Conservation (phyloP, 2,329 filamentous ascomycete genomes). For the Penicillium sumatraense region DNA sequence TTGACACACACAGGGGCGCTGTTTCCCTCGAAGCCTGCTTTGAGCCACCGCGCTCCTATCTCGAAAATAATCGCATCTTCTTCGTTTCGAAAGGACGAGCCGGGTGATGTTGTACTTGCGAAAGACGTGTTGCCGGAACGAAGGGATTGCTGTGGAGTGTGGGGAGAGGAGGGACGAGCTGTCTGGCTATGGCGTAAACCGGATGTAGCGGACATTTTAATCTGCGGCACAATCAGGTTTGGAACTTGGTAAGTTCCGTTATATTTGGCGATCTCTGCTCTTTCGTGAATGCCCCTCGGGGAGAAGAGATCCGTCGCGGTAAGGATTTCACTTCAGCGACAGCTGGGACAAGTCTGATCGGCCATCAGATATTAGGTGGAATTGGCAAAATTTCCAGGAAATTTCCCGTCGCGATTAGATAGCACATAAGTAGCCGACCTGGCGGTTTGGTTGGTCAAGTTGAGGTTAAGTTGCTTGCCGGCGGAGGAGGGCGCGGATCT, state of each 20-base stretch:
- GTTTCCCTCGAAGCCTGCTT: conserved; percentile 86
- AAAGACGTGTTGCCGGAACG: conserved; percentile 57
- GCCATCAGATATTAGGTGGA: conserved; percentile 18
- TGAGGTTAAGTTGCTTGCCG: too few species aligned
- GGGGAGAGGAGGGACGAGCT: conserved; percentile 55
- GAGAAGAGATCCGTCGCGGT: conserved; percentile 8
- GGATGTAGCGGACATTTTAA: conserved; percentile 28
- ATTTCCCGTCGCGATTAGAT: too few species aligned
- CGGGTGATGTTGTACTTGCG: conserved; percentile 62
- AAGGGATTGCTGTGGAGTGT: conserved; percentile 58
- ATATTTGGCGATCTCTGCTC: conserved; percentile 8
- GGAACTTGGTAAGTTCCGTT: conserved; percentile 26
- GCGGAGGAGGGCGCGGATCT: conserved; percentile 32
- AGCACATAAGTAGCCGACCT: too few species aligned
- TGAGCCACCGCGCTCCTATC: conserved; percentile 76
- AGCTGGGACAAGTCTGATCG: background rate
- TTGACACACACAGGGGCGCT: conserved; percentile 72
- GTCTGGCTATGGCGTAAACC: conserved; percentile 36
- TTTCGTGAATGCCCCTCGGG: conserved; percentile 14
- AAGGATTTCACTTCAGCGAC: conserved; percentile 11
- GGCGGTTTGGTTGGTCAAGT: background rate
- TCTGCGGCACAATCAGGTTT: conserved; percentile 28
- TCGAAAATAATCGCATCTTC: conserved; percentile 87
- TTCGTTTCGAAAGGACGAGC: conserved; percentile 66
- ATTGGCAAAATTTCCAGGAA: background rate